A percentile compares a stretch with the other conserved stretches of the same genome.
Conservation (phyloP, 169 alveolate species). For the Cystoisospora suis region DNA sequence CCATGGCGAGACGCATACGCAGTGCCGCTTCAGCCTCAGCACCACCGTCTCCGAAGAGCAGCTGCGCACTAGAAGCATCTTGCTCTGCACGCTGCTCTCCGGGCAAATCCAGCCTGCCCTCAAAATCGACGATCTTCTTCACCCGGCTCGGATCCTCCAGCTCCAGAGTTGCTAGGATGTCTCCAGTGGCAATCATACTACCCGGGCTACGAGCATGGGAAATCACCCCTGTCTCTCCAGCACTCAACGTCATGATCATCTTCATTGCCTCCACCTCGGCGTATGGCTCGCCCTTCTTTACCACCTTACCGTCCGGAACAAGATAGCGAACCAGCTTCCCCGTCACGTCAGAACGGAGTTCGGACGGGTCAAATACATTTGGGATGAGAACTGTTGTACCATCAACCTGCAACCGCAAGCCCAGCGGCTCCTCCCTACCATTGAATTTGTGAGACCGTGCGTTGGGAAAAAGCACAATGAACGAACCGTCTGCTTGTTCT, state of each 20-base stretch:
- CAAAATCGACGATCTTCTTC: conserved; percentile 20
- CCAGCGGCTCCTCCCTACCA: conserved; percentile 51
- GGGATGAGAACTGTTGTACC: conserved; percentile 40
- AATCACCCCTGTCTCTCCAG: conserved; percentile 77
- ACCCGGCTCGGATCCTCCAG: conserved; percentile 60
- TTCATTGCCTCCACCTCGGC: conserved; percentile 86
- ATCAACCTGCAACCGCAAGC: conserved; percentile 27
- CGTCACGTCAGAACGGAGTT: conserved; percentile 62
- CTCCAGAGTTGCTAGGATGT: conserved; percentile 71
- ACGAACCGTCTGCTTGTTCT: conserved; percentile 70
- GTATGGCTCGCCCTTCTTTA: conserved; percentile 76
- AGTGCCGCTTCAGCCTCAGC: background rate
- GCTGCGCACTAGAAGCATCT: background rate
- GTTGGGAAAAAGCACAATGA: conserved; percentile 48
- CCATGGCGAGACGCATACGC: conserved; percentile 28
- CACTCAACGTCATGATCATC: conserved; percentile 79
- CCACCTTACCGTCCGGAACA: conserved; percentile 73
- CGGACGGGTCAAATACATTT: conserved; percentile 53
- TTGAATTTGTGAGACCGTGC: conserved; percentile 22
- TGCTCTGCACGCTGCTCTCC: background rate
- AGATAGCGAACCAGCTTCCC: conserved; percentile 60
- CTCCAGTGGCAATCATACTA: conserved; percentile 75
- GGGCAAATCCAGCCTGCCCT: conserved; percentile 33
- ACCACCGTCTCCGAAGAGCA: background rate
- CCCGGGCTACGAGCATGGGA: conserved; percentile 80